Base-by-base conservation (phyloP, 495 filamentous ascomycete species). In the Lasiosphaeria miniovina region DNA sequence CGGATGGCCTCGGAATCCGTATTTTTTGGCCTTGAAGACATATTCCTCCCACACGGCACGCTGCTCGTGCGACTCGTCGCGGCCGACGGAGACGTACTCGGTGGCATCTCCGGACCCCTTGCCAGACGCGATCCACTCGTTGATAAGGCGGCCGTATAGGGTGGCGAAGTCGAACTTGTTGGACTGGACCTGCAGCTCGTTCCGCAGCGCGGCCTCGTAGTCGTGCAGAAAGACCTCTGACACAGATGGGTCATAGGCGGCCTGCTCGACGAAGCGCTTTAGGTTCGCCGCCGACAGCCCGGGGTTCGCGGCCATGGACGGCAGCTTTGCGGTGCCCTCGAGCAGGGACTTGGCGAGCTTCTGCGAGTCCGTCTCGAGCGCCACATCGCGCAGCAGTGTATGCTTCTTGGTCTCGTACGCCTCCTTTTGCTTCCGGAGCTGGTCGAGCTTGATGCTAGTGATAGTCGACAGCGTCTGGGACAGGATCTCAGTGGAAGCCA, bases 401-500 rank as follows among this genome's bases (percentile, higher is more conserved):
- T 63, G 57, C 56, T 80, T 81, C 24, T 67, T 67, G 38, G 61
- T 41, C 31, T 82, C 74, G 61, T 85, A 89, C 7, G 80, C 64
- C 0, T 64, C 66, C 43, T 81, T 79, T 61, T 89, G 82, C 62
- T 85, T 84, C 10, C 76, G 73, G 15, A 89, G 75, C 55, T 86
- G 83, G 12, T 69, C 74, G 55, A 88, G 80, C 64, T 89, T 89
- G 59, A 84, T 87, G 52, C 70, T 61, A n/a, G 86, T 89, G 70
- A 89, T 86, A 38, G 84, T 84, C 51, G 81, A 77, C 50, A 89
- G 76, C 10, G 85, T 87, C 65, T 85, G 78, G 4, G 85, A 86
- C 54, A 87, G 66, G 36, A 73, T 48, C 43, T 64, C 62, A 17
- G 64, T 63, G 52, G 68, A 69, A n/a, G 66, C 68, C 66, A 71